Conservation (phyloP, 2,329 filamentous ascomycete genomes). For the Neofusicoccum sp. region DNA sequence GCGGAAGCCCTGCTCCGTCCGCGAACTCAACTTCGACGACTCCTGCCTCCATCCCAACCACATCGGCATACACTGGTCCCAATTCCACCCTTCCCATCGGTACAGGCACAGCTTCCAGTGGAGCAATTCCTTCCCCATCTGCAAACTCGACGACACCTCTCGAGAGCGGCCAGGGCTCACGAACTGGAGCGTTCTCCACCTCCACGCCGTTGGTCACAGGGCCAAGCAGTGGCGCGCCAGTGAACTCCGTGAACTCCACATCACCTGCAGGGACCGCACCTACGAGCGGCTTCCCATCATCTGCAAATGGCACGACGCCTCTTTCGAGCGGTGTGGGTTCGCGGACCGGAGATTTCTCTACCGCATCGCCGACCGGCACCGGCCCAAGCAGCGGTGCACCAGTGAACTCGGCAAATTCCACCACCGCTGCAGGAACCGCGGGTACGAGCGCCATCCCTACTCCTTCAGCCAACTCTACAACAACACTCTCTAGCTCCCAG, state of each 20-base stretch:
- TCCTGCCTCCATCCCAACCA: too few species aligned
- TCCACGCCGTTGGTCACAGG: background rate
- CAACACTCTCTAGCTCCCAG: conserved; percentile 22
- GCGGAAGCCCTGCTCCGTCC: background rate
- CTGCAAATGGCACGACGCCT: conserved; percentile 17
- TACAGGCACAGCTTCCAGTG: conserved; percentile 14
- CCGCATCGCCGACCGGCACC: background rate
- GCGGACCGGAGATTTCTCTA: conserved; percentile 11
- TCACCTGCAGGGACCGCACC: conserved; percentile 18
- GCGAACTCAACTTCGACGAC: too few species aligned
- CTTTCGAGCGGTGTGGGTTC: background rate
- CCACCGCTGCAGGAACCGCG: conserved; percentile 12
- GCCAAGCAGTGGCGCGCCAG: background rate
- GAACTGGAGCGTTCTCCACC: conserved; percentile 1
- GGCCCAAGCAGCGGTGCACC: conserved; percentile 13
- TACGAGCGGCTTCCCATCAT: conserved; percentile 4
- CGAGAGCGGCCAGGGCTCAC: background rate
- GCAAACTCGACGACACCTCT: conserved; percentile 13
- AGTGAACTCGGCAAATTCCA: conserved; percentile 25
- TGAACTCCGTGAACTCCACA: conserved; percentile 9
- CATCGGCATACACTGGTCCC: background rate
- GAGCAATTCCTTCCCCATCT: conserved; percentile 13
- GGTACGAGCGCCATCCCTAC: conserved; percentile 23
- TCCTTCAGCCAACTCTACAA: conserved; percentile 25
- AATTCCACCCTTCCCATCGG: conserved; percentile 1